Base-by-base conservation (phyloP, 768 basidiomycete species). In the Lactarius indigo region DNA sequence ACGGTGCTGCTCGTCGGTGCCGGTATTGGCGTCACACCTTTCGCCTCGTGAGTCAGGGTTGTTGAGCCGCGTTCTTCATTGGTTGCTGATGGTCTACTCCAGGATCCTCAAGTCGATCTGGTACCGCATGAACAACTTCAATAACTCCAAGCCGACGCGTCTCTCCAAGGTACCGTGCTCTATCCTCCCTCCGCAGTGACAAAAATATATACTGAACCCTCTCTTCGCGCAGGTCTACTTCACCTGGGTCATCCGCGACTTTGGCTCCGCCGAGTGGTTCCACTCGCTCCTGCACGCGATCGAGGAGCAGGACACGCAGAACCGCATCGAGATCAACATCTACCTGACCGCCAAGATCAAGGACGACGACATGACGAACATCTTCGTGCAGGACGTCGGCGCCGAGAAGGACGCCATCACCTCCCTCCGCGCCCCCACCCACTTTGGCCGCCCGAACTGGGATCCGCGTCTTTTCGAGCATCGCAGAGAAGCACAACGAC, bases 1-100 rank as follows among this genome's bases (percentile, higher is more conserved):
- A 91, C 92, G 1, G 83, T 95, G 41, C 78, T 96, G 37, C 85
- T 97, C 44, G 92, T 96, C 57, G 95, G 94, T 70, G 94, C 91
- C 64, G 96, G 96, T 77, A 98, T 98, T 68, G 96, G 96, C 71
- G 94, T 97, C 41, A 97, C 96, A 0, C 96, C 96, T 3, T 97
- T 98, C 72, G 94, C 96, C 61, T 93, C 91, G 89, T 96, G 74
- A 82, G 92, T 64, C 3, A 75, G 60, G 71, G 77, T 65, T n/a
- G 75, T 66, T 13, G 50, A 23, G 47, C 39, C n/a, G n/a, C 39
- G 52, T 57, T 26, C 0, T 52, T 55, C 15, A 52, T 39, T 18
- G 30, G n/a, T n/a, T 61, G 18, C 37, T 44, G 20, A 42, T 28
- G 7, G 9, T 37, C 30, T 57, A 58, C 15, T 18, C 60, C 69